Evolutionary conservation across 140 eudicot species (phyloP).

Genomic region (Cichorium intybus): DNA sequence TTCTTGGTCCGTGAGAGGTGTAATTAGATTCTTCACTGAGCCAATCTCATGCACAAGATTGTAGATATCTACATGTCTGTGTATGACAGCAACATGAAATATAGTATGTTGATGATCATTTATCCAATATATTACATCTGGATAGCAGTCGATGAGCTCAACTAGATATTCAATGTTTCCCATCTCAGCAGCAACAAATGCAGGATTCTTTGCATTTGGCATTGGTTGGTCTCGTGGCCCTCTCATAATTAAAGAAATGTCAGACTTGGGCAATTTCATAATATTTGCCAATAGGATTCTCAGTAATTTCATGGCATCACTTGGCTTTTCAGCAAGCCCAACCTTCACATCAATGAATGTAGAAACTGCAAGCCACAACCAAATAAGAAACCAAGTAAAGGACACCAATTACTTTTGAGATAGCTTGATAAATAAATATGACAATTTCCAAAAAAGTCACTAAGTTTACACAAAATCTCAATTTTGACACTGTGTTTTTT

Average conservation of each 20-base stretch:
- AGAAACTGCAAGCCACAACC: neutral
- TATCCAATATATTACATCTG: neutral
- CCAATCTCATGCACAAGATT: neutral
- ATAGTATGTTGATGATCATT: neutral
- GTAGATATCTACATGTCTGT: neutral
- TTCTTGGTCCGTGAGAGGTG: no score
- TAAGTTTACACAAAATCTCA: no score
- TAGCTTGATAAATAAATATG: no score
- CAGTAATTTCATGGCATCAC: neutral
- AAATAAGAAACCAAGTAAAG: no score
- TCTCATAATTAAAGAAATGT: neutral
- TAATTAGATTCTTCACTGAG: neutral
- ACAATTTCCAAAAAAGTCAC: no score
- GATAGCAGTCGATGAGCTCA: neutral
- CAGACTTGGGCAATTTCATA: neutral
- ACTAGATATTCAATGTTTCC: neutral
- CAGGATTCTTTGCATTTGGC: neutral
- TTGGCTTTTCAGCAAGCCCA: neutral
- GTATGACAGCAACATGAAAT: neutral
- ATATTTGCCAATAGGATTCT: neutral
- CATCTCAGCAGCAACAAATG: conserved; percentile 13
- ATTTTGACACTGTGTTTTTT: no score
- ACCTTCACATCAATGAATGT: neutral
- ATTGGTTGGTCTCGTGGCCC: neutral
- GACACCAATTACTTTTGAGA: no score